These are phyloP conservation scores for Lodderomyces jiufengensis DNA, from an alignment of 1,139 yeast genomes.

Conservation along the genomic window DNA sequence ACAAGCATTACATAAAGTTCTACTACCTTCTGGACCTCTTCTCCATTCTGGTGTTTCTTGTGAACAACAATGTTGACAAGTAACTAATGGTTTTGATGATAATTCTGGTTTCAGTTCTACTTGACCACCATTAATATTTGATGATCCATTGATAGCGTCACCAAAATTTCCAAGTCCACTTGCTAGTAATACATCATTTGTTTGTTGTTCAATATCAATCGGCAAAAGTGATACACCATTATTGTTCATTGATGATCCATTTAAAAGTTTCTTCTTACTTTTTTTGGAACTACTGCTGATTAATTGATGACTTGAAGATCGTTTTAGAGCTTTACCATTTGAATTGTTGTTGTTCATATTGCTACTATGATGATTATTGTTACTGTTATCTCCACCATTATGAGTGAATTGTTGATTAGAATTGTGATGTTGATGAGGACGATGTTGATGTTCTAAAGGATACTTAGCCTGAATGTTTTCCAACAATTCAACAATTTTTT, in stretches of 20 bases:
- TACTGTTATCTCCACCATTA: not conserved
- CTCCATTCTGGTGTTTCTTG: constrained; percentile 46
- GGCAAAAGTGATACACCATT: too few relatives aligned
- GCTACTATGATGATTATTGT: not conserved
- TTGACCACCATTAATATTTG: too few relatives aligned
- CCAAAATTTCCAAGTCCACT: too few relatives aligned
- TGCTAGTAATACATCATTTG: not conserved
- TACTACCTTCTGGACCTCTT: constrained; percentile 41
- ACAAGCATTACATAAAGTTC: constrained; percentile 46
- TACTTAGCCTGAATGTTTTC: constrained; percentile 6
- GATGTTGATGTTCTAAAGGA: too few relatives aligned
- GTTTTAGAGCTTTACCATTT: not conserved
- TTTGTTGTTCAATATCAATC: not conserved
- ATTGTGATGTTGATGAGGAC: not conserved
- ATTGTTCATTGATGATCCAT: too few relatives aligned
- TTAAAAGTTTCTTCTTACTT: too few relatives aligned
- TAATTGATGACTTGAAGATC: too few relatives aligned
- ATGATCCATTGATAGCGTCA: constrained; percentile 1
- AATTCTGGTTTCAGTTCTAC: too few relatives aligned
- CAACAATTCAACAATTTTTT: constrained; percentile 9
- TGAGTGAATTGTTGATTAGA: not conserved
- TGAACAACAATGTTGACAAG: constrained; percentile 29
- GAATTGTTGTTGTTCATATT: not conserved
- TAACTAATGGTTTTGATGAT: constrained; percentile 13
- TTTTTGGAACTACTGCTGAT: too few relatives aligned